A percentile compares a stretch with the other conserved stretches of the same genome.
phyloP scores from a whole-genome alignment of 2,329 filamentous ascomycete genomes.

The Dryadomyces sulphureus region DNA sequence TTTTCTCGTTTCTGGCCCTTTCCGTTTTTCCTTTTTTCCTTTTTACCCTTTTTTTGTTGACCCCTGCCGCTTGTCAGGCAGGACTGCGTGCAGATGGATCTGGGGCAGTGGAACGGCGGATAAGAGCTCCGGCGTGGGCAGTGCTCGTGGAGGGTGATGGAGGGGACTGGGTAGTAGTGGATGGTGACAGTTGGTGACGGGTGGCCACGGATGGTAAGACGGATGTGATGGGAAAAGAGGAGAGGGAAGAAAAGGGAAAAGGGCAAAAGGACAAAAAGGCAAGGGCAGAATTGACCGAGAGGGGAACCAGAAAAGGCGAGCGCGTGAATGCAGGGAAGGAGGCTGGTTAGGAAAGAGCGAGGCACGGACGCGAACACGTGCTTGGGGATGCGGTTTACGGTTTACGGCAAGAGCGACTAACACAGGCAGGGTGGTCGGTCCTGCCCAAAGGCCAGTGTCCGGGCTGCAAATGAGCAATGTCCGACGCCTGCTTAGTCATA shows the following conservation, averaged over 20 bases:
- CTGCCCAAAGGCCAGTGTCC: too few species aligned
- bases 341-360: constrained; percentile 1
- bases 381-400: neutral
- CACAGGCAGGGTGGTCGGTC: too few species aligned
- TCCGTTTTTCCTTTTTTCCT: neutral
- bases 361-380: neutral
- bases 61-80: neutral
- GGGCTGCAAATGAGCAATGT: too few species aligned
- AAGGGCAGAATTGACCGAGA: neutral
- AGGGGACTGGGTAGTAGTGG: neutral
- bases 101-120: neutral
- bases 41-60: neutral
- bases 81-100: neutral
- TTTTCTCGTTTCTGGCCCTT: neutral
- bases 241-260: neutral
- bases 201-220: neutral
- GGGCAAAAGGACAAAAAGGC: neutral
- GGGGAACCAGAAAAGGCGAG: neutral
- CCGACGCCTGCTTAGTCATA: too few species aligned
- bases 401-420: neutral
- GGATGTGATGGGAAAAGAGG: neutral
- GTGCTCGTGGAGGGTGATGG: too few species aligned
- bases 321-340: neutral
- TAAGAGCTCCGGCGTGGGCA: neutral
- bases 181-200: neutral